phyloP scores from a whole-genome alignment of 805 yeast genomes.

The Torulaspora microellipsoides region DNA sequence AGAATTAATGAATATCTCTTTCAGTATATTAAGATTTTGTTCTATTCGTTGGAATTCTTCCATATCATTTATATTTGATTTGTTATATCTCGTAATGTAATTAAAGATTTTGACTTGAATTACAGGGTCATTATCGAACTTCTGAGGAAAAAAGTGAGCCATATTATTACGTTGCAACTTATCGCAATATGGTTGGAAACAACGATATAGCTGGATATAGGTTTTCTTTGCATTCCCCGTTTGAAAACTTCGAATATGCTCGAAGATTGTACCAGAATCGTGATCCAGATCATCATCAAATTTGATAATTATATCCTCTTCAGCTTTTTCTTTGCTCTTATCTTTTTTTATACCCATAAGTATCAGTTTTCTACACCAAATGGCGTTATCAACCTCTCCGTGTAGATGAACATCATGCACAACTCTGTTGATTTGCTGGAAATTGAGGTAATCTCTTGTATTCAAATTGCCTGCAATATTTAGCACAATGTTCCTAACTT shows the following conservation, averaged over 20 bases:
- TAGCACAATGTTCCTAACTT: slow-evolving; percentile 24
- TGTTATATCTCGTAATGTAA: slow-evolving; percentile 20
- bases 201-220: slow-evolving; percentile 17
- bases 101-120: slow-evolving; percentile 25
- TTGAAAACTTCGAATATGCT: slow-evolving; percentile 15
- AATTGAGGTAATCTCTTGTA: slow-evolving; percentile 25
- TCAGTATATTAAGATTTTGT: slow-evolving; percentile 23
- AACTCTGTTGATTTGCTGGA: slow-evolving; percentile 21
- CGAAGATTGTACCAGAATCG: slow-evolving; percentile 21
- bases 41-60: slow-evolving; percentile 16
- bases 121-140: slow-evolving; percentile 26
- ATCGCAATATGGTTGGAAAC: slow-evolving; percentile 21
- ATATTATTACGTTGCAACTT: slow-evolving; percentile 23
- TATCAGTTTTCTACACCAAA: slow-evolving; percentile 20
- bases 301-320: neutral
- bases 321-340: neutral
- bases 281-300: slow-evolving; percentile 6
- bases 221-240: slow-evolving; percentile 11
- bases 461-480: slow-evolving; percentile 22
- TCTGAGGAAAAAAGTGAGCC: slow-evolving; percentile 23
- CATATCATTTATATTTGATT: slow-evolving; percentile 20
- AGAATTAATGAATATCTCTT: slow-evolving; percentile 68
- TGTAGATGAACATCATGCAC: slow-evolving; percentile 19
- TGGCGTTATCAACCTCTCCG: slow-evolving; percentile 14
- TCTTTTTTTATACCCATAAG: slow-evolving; percentile 19